These are phyloP conservation scores for Talaromyces verruculosus DNA, from an alignment of 2,329 filamentous ascomycete genomes.

Conservation along the genomic window DNA sequence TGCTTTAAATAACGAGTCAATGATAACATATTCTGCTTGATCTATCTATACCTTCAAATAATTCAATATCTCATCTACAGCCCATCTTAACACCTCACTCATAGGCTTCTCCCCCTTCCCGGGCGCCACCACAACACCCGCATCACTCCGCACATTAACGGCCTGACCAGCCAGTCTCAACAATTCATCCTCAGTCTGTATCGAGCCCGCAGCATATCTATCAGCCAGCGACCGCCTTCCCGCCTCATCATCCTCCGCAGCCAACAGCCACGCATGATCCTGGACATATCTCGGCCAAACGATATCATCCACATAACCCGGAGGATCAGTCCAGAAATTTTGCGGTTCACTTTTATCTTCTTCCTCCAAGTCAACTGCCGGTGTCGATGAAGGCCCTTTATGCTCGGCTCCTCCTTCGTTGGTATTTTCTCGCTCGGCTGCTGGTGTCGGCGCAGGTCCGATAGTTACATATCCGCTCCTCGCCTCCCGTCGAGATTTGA, in stretches of 20 bases:
- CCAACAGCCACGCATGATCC: slow-evolving; percentile 79
- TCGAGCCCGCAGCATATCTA: not conserved
- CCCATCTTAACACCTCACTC: slow-evolving; percentile 65
- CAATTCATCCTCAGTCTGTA: slow-evolving; percentile 41
- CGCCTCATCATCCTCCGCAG: slow-evolving; percentile 60
- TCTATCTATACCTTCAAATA: slow-evolving; percentile 24
- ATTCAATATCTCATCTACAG: slow-evolving; percentile 61
- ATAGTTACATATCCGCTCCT: slow-evolving; percentile 50
- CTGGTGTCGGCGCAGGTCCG: slow-evolving; percentile 37
- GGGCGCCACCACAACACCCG: slow-evolving; percentile 49
- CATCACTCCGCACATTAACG: slow-evolving; percentile 47
- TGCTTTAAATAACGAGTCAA: not conserved
- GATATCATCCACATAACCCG: slow-evolving; percentile 87
- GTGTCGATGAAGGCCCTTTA: slow-evolving; percentile 7
- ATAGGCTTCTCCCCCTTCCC: slow-evolving; percentile 58
- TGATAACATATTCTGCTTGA: not conserved
- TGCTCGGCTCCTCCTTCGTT: slow-evolving; percentile 1
- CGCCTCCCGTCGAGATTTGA: slow-evolving; percentile 43
- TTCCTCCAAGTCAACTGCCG: slow-evolving; percentile 30
- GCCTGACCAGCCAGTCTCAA: slow-evolving; percentile 36
- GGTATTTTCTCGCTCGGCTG: not conserved
- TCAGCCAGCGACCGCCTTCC: slow-evolving; percentile 27
- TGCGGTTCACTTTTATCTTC: slow-evolving; percentile 46
- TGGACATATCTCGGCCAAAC: slow-evolving; percentile 94
- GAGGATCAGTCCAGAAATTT: slow-evolving; percentile 94